Evolutionary conservation across 148 eudicot species (phyloP).

Genomic region (Linanthus parryae): DNA sequence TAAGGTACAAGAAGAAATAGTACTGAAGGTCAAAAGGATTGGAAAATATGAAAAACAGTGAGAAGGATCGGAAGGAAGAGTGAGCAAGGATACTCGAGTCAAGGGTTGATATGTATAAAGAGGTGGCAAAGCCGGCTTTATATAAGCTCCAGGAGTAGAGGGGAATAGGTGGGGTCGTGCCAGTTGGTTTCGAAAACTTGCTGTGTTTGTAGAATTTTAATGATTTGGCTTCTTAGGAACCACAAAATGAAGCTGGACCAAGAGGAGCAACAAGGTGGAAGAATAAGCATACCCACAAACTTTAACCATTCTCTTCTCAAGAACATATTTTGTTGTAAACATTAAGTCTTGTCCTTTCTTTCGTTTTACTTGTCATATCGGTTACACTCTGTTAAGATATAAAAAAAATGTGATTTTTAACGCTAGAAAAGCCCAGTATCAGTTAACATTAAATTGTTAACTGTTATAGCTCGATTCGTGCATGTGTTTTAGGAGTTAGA

Average conservation of each 20-base stretch:
- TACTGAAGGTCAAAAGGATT: not conserved
- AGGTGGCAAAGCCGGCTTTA: slow-evolving; percentile 31
- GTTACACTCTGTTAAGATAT: not conserved
- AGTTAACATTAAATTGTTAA: no score
- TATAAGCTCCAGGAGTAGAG: slow-evolving; percentile 42
- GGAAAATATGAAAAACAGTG: not conserved
- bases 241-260: slow-evolving; percentile 23
- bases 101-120: slow-evolving; percentile 33
- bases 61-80: slow-evolving; percentile 36
- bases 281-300: slow-evolving; percentile 22
- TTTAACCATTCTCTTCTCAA: not conserved
- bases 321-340: not conserved
- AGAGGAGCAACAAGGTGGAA: slow-evolving; percentile 7
- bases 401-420: not conserved
- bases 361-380: slow-evolving; percentile 11
- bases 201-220: slow-evolving; percentile 20
- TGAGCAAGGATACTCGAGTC: no score
- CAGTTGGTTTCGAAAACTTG: slow-evolving; percentile 32
- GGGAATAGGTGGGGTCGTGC: slow-evolving; percentile 47
- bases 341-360: no score
- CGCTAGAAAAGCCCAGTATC: not conserved
- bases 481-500: no score
- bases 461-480: no score
- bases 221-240: slow-evolving; percentile 31
- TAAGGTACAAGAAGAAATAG: not conserved